Evolutionary conservation across 1,284 basidiomycete species (phyloP).

Genomic region (Ganoderma multipileum): DNA sequence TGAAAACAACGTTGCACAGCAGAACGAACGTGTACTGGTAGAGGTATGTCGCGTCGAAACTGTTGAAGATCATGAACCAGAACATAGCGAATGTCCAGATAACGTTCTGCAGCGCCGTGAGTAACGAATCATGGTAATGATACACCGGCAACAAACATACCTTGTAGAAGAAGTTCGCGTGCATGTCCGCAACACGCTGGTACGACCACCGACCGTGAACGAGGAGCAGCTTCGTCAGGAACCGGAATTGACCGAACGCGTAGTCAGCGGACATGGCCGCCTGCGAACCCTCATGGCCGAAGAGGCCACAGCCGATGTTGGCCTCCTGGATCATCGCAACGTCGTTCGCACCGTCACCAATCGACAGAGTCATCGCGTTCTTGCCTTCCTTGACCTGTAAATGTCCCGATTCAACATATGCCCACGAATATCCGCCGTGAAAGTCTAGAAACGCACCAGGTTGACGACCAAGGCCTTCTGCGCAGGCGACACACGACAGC

Average conservation of each 20-base stretch:
- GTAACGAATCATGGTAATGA: not conserved
- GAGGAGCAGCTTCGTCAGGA: slow-evolving; percentile 89
- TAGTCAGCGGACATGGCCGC: slow-evolving; percentile 99
- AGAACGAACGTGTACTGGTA: slow-evolving; percentile 96
- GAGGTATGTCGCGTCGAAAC: slow-evolving; percentile 94
- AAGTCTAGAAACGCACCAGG: slow-evolving; percentile 59
- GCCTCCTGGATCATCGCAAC: slow-evolving; percentile 99
- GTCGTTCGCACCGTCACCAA: slow-evolving; percentile 96
- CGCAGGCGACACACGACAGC: slow-evolving; percentile 95
- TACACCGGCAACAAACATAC: slow-evolving; percentile 43
- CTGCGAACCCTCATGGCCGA: slow-evolving; percentile 96
- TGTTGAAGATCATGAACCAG: slow-evolving; percentile 93
- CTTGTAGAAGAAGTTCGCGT: slow-evolving; percentile 99
- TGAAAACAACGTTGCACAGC: slow-evolving; percentile 93
- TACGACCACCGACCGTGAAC: slow-evolving; percentile 98
- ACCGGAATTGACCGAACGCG: slow-evolving; percentile 97
- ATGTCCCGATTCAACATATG: not conserved
- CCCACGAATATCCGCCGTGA: not conserved
- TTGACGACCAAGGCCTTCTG: slow-evolving; percentile 97
- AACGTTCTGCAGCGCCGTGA: slow-evolving; percentile 64
- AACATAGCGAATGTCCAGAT: slow-evolving; percentile 94
- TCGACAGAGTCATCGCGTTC: slow-evolving; percentile 95
- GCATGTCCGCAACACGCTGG: slow-evolving; percentile 96
- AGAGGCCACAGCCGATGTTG: slow-evolving; percentile 93
- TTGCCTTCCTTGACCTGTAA: slow-evolving; percentile 90